A percentile compares a stretch with the other conserved stretches of the same genome.
These are phyloP conservation scores for Trametes hirsuta DNA, from an alignment of 1,284 basidiomycete genomes.

Conservation along the genomic window DNA sequence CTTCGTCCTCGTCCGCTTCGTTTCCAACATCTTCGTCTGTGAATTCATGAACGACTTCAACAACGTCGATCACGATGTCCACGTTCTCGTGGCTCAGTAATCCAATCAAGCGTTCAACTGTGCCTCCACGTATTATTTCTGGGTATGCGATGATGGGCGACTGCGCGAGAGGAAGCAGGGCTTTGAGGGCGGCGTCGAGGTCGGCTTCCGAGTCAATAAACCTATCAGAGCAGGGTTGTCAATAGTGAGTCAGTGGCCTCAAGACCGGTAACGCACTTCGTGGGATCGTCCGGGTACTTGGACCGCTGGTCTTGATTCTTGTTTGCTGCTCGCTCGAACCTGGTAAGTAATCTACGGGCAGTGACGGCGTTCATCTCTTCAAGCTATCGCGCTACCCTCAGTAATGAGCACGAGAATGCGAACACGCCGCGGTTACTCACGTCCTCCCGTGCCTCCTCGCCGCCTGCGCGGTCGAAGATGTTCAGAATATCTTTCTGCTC, in stretches of 20 bases:
- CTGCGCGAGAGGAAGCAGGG: slow-evolving; percentile 89
- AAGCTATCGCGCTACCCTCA: slow-evolving; percentile 45
- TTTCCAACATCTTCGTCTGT: slow-evolving; percentile 95
- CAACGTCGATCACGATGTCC: slow-evolving; percentile 91
- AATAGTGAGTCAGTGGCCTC: neutral
- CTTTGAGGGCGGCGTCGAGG: slow-evolving; percentile 85
- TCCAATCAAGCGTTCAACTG: slow-evolving; percentile 73
- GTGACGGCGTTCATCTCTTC: slow-evolving; percentile 70
- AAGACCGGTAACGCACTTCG: slow-evolving; percentile 62
- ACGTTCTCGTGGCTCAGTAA: slow-evolving; percentile 92
- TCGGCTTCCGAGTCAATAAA: slow-evolving; percentile 99
- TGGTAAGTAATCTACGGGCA: slow-evolving; percentile 76
- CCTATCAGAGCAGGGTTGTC: slow-evolving; percentile 45
- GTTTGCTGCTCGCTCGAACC: slow-evolving; percentile 86
- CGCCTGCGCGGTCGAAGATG: slow-evolving; percentile 81
- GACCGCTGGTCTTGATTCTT: slow-evolving; percentile 96
- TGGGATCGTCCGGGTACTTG: slow-evolving; percentile 88
- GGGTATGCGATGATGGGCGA: slow-evolving; percentile 85
- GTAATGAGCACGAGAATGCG: slow-evolving; percentile 31
- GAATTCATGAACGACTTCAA: slow-evolving; percentile 91
- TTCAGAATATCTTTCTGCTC: slow-evolving; percentile 91
- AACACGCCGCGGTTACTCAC: slow-evolving; percentile 46
- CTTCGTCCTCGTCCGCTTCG: slow-evolving; percentile 72
- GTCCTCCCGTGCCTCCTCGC: slow-evolving; percentile 66
- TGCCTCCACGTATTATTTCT: slow-evolving; percentile 82